Evolutionary conservation across 2,329 filamentous ascomycete genomes (phyloP).

Genomic region (Trichoderma sp.): DNA sequence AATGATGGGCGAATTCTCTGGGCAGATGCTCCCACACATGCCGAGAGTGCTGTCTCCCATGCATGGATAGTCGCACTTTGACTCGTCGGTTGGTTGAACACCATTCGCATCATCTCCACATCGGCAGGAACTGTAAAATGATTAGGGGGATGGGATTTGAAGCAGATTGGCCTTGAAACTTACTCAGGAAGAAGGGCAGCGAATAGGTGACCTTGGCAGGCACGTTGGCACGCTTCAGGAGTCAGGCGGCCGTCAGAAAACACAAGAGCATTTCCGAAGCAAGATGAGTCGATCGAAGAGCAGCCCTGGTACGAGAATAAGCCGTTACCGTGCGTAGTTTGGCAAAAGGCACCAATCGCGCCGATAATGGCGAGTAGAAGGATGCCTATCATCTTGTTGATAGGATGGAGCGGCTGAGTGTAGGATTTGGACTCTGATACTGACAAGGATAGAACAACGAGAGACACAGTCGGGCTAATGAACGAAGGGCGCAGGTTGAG

Average conservation of each 20-base stretch:
- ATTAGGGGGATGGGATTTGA: background rate
- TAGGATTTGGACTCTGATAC: background rate
- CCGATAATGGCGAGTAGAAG: conserved; percentile 32
- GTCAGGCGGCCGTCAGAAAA: conserved; percentile 31
- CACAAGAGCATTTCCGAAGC: conserved; percentile 32
- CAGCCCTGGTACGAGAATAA: conserved; percentile 35
- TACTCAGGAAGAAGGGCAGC: conserved; percentile 40
- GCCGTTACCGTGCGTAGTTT: conserved; percentile 29
- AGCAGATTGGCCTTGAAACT: conserved; percentile 12
- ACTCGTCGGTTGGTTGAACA: conserved; percentile 35
- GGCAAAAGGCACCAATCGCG: conserved; percentile 29
- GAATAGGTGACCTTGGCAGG: conserved; percentile 34
- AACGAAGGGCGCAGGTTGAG: background rate
- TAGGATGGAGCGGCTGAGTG: background rate
- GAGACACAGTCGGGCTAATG: background rate
- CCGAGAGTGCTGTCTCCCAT: conserved; percentile 34
- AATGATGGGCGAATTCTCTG: conserved; percentile 31
- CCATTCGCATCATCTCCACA: conserved; percentile 39
- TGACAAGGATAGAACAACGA: conserved; percentile 7
- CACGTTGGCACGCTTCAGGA: conserved; percentile 35
- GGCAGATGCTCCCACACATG: conserved; percentile 40
- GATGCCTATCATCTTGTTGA: conserved; percentile 30
- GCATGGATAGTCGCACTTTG: conserved; percentile 38
- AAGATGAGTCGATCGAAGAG: conserved; percentile 33
- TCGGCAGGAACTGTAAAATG: conserved; percentile 36